phyloP scores from a whole-genome alignment of 805 yeast species.

The Teunomyces lycoperdinae region DNA sequence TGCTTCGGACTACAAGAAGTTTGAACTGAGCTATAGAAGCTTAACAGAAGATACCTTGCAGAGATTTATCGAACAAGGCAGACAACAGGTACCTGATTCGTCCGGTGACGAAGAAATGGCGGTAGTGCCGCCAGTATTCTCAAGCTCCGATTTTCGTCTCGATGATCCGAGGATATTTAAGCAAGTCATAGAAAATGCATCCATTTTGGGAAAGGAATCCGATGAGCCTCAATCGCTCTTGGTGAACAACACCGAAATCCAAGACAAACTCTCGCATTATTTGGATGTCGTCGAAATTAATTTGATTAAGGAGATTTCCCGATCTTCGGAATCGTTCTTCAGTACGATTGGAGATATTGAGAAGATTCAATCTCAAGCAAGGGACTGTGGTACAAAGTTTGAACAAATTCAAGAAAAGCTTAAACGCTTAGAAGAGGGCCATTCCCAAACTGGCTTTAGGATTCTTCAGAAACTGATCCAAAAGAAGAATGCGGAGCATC shows the following conservation, averaged over 20 bases:
- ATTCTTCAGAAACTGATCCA: slow-evolving; percentile 50
- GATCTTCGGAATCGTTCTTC: slow-evolving; percentile 81
- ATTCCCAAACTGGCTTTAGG: slow-evolving; percentile 49
- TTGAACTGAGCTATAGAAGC: slow-evolving; percentile 36
- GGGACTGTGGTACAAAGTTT: slow-evolving; percentile 47
- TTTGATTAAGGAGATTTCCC: slow-evolving; percentile 76
- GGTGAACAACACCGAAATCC: slow-evolving; percentile 56
- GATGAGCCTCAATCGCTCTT: slow-evolving; percentile 27
- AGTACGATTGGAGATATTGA: slow-evolving; percentile 78
- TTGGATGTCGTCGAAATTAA: slow-evolving; percentile 83
- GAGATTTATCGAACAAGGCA: slow-evolving; percentile 19
- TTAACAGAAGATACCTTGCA: slow-evolving; percentile 38
- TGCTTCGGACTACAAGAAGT: slow-evolving; percentile 28
- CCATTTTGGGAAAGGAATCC: slow-evolving; percentile 33
- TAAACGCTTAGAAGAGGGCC: slow-evolving; percentile 43
- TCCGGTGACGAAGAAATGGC: slow-evolving; percentile 9
- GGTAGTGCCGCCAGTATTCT: slow-evolving; percentile 65
- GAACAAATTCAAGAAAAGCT: slow-evolving; percentile 47
- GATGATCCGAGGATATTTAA: slow-evolving; percentile 87
- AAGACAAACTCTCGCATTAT: slow-evolving; percentile 76
- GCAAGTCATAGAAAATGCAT: slow-evolving; percentile 62
- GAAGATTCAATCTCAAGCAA: slow-evolving; percentile 55
- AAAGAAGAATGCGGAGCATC: slow-evolving; percentile 54
- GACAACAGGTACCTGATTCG: slow-evolving; percentile 8
- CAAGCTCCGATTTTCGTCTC: slow-evolving; percentile 65